A percentile compares a stretch with the other conserved stretches of the same genome.
Conservation (phyloP, 2,329 filamentous ascomycete species). For the Gnomoniopsis smithogilvyi region DNA sequence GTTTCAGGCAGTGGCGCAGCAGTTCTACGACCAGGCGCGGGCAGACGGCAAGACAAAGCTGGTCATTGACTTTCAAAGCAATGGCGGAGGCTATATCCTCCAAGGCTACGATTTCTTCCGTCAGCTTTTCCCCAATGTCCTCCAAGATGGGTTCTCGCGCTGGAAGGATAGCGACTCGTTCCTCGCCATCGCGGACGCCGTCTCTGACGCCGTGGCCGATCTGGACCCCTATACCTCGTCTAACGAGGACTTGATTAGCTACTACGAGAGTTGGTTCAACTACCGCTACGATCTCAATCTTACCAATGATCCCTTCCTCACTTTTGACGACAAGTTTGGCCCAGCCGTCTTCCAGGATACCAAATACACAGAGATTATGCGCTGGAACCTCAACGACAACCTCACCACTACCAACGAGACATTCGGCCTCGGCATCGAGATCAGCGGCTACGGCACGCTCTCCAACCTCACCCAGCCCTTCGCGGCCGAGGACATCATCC, state of each 20-base stretch:
- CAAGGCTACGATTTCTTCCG: constrained; percentile 63
- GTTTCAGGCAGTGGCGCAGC: constrained; percentile 32
- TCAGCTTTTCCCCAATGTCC: constrained; percentile 45
- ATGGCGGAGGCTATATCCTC: constrained; percentile 56
- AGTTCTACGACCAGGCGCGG: constrained; percentile 33
- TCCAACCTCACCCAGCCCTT: constrained; percentile 51
- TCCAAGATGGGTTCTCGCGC: constrained; percentile 42
- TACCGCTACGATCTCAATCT: constrained; percentile 48
- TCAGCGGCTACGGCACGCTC: constrained; percentile 48
- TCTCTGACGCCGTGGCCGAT: constrained; percentile 40
- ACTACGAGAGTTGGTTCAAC: constrained; percentile 49
- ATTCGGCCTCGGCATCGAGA: constrained; percentile 40
- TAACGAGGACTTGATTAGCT: constrained; percentile 30
- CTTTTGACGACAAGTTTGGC: constrained; percentile 42
- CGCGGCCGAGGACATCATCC: constrained; percentile 52
- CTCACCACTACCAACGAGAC: constrained; percentile 38
- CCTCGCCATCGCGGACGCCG: constrained; percentile 39
- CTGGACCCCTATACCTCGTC: constrained; percentile 42
- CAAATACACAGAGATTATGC: constrained; percentile 49
- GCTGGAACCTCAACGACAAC: constrained; percentile 47
- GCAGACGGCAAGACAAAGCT: constrained; percentile 55
- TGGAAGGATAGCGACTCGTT: constrained; percentile 40
- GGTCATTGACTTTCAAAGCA: constrained; percentile 56
- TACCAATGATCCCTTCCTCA: constrained; percentile 46
- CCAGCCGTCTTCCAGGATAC: constrained; percentile 43